Evolutionary conservation across 495 filamentous ascomycete species (phyloP), one percentile per base, ranked within the genome.

Genomic region (Aspergillus baeticus): DNA sequence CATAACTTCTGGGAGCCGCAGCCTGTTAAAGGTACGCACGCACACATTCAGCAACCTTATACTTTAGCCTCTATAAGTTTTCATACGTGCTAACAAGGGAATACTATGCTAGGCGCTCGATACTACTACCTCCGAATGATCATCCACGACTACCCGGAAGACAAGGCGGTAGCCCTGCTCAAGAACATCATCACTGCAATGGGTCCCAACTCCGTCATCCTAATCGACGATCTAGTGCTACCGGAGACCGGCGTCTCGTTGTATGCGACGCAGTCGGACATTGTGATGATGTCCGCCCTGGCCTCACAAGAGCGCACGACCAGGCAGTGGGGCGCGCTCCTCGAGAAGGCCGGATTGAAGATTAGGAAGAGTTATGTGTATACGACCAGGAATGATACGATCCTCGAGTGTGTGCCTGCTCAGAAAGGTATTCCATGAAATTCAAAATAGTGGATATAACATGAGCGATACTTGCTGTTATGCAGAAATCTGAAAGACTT

Each of bases 1-100:
- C 64, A 83, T 34, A 69, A 84, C 62, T 84, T 85, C 63, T 83
- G 77, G 52, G 63, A 68, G 10, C 54, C 62, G 18, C 80, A 86
- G 58, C 69, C 76, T 0, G 61, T 85, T 11, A 71, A 70, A 72
- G 59, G 73, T 75, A 47, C 13, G 26, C 8, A 29, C 8, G 26
- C 26, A 29, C 26, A 3, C 26, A 29, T 8, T 8, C 26, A 29
- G 26, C 26, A 29, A 29, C n/a, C n/a, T n/a, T n/a, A n/a, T n/a
- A n/a, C n/a, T n/a, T n/a, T n/a, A n/a, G n/a, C n/a, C n/a, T n/a
- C 15, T 35, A n/a, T 14, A 2, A 18, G 13, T 41, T 23, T 42
- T n/a, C 35, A 20, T 35, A 10, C 41, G 5, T 29, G 7, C 23
- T 54, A 29, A 54, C 51, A 5, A 15, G 14, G 10, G 10, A 18